Evolutionary conservation across 2,329 filamentous ascomycete species (phyloP), one percentile per base, ranked within the genome.

Genomic region (Aspergillus versicolor): DNA sequence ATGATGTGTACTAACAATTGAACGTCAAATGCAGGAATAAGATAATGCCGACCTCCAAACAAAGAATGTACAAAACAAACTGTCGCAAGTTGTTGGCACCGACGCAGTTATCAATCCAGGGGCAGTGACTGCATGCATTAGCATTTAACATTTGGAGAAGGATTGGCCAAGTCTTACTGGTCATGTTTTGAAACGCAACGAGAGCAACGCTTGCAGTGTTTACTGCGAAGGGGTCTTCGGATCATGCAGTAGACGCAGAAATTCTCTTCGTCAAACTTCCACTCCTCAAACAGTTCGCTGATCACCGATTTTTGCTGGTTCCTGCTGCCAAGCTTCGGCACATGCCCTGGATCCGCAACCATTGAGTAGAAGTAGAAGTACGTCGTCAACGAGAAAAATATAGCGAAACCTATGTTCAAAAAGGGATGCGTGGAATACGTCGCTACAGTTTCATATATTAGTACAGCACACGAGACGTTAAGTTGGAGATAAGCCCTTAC

Each of bases 161-260:
- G 9, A 13, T 13, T n/a, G 27, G 27, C 24, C 17, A 24, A 40
- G 30, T 82, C 90, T 82, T 77, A 95, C 91, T 99, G 94, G 71
- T 99, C 94, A 76, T 96, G 91, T 75, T 95, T 96, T 54, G 93
- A 92, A 53, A 99, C 90, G 72, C 94, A 99, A 62, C 93, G 89
- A 67, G 89, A 86, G 73, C 94, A 99, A 60, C 90, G 84, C 70
- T 88, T 89, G 78, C 94, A 99, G 76, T 99, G 94, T 79, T 97
- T 99, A 78, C 92, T 96, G 63, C 94, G 85, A 60, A 99, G 77
- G 3, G 94, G 94, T 64, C 90, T 93, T 53, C 93, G 85, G 65
- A 96, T 90, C 92, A 97, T 96, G 78, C 94, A 99, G 47, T 86
- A 86, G 27, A 95, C 88, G 73, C 94, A 99, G 69, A 97, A 99